A percentile compares a stretch with the other conserved stretches of the same genome.
These are phyloP conservation scores for Cutaneotrichosporon sp. DNA, from an alignment of 1,284 basidiomycete species.

Conservation along the genomic window DNA sequence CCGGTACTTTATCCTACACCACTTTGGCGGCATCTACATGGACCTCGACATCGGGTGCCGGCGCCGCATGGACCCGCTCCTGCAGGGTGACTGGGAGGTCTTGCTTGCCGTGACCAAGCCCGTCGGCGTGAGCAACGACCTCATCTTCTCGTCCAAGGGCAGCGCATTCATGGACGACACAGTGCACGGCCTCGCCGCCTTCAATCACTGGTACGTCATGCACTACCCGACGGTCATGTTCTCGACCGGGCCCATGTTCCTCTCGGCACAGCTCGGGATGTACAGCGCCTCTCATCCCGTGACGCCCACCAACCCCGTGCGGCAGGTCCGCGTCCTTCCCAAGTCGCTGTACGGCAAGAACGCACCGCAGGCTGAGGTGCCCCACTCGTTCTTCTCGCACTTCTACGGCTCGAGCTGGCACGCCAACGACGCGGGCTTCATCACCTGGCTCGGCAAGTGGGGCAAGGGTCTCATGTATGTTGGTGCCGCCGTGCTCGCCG, in stretches of 20 bases:
- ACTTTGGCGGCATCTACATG: slow-evolving; percentile 94
- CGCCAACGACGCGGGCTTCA: slow-evolving; percentile 89
- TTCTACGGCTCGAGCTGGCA: slow-evolving; percentile 98
- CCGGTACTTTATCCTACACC: slow-evolving; percentile 95
- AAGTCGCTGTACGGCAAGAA: slow-evolving; percentile 97
- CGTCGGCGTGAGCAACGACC: slow-evolving; percentile 94
- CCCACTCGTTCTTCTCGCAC: slow-evolving; percentile 91
- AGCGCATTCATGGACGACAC: slow-evolving; percentile 92
- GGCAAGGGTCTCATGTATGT: slow-evolving; percentile 84
- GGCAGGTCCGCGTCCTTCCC: slow-evolving; percentile 83
- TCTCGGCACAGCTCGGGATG: slow-evolving; percentile 81
- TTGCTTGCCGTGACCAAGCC: slow-evolving; percentile 94
- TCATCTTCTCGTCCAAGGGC: slow-evolving; percentile 84
- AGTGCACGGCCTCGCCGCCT: slow-evolving; percentile 88
- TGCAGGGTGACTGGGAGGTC: slow-evolving; percentile 73
- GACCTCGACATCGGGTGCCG: slow-evolving; percentile 96
- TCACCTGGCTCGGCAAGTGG: slow-evolving; percentile 82
- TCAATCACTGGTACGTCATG: slow-evolving; percentile 88
- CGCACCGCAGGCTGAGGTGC: slow-evolving; percentile 76
- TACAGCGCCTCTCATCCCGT: slow-evolving; percentile 71
- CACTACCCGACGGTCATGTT: slow-evolving; percentile 99
- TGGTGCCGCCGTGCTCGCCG: slow-evolving; percentile 68
- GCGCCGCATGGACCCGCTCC: slow-evolving; percentile 83
- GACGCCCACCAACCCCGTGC: slow-evolving; percentile 60
- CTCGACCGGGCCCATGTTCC: slow-evolving; percentile 93